Evolutionary conservation across 768 basidiomycete species (phyloP).

Genomic region (Amanita subjunquillea): DNA sequence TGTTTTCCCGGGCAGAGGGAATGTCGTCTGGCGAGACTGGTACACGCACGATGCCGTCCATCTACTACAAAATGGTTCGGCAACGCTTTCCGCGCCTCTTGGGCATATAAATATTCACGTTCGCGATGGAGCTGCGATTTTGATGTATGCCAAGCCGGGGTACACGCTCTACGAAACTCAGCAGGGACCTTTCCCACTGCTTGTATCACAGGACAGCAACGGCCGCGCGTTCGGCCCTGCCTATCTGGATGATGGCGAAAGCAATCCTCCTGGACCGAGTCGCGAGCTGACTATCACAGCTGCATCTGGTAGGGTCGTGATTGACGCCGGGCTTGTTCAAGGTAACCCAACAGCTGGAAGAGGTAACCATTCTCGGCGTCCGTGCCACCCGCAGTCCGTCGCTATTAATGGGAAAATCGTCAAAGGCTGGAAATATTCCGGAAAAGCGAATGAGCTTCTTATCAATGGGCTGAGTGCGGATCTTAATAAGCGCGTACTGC

Average conservation of each 20-base stretch:
- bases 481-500: slow-evolving; percentile 25
- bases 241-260: slow-evolving; percentile 65
- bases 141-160: slow-evolving; percentile 50
- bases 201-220: slow-evolving; percentile 40
- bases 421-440: no score
- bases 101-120: slow-evolving; percentile 70
- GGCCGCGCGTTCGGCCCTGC: slow-evolving; percentile 48
- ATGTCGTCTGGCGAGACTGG: slow-evolving; percentile 62
- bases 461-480: slow-evolving; percentile 25
- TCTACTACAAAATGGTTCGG: slow-evolving; percentile 26
- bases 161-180: slow-evolving; percentile 65
- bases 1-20: slow-evolving; percentile 53
- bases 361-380: slow-evolving; percentile 51
- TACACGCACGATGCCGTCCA: slow-evolving; percentile 53
- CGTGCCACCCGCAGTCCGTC: slow-evolving; percentile 27
- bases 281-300: slow-evolving; percentile 37
- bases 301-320: slow-evolving; percentile 20
- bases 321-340: slow-evolving; percentile 31
- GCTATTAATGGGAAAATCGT: slow-evolving; percentile 24
- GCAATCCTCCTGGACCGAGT: slow-evolving; percentile 44
- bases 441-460: slow-evolving; percentile 30
- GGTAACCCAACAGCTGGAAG: slow-evolving; percentile 35
- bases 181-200: slow-evolving; percentile 48
- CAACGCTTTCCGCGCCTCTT: slow-evolving; percentile 55
- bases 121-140: slow-evolving; percentile 55